These are phyloP conservation scores for Begonia loranthoides DNA, from an alignment of 306 rosid species.

Conservation along the genomic window DNA sequence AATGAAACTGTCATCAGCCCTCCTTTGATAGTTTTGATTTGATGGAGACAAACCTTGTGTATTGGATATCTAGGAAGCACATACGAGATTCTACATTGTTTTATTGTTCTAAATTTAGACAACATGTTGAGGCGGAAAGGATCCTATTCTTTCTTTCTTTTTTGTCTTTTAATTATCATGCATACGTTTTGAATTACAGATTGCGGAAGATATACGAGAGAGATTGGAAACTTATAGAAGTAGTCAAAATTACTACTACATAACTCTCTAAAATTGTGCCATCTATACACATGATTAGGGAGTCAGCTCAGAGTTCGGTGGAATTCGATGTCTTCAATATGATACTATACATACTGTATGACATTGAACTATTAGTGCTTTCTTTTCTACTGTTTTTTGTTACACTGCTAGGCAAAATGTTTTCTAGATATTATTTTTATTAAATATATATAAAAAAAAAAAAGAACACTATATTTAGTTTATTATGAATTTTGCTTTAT, in stretches of 20 bases:
- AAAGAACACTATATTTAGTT: neutral
- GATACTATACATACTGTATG: constrained; percentile 80
- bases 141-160: constrained; percentile 4
- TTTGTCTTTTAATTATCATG: constrained; percentile 9
- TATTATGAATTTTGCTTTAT: neutral
- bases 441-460: too few species aligned
- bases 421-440: neutral
- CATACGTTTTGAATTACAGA: constrained; percentile 42
- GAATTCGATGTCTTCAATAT: constrained; percentile 2
- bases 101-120: too few species aligned
- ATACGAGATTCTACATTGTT: too few species aligned
- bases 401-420: neutral
- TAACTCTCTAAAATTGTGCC: too few species aligned
- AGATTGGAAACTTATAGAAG: constrained; percentile 62
- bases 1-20: too few species aligned
- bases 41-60: too few species aligned
- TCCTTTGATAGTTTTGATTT: too few species aligned
- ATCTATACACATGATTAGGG: too few species aligned
- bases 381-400: neutral
- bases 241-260: constrained; percentile 75
- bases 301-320: too few species aligned
- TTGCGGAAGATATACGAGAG: constrained; percentile 71
- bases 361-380: constrained; percentile 45
- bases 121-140: neutral
- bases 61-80: constrained; percentile 6